These are phyloP conservation scores for Phytophthora aleatoria DNA, from an alignment of 352 stramenopile species.

Conservation along the genomic window DNA sequence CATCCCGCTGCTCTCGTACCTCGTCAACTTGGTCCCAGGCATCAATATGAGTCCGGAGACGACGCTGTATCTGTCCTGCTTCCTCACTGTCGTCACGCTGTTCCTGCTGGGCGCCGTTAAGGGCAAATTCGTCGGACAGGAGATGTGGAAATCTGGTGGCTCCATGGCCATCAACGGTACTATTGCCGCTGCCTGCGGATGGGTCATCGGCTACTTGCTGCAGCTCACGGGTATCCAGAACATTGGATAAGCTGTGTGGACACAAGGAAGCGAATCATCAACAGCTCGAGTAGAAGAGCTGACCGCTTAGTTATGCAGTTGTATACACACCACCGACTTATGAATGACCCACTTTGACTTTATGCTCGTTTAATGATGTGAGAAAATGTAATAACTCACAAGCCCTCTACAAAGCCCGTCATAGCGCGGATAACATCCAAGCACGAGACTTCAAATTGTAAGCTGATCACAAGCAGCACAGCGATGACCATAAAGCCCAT, in stretches of 20 bases:
- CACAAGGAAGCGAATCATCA: neutral
- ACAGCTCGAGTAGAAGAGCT: neutral
- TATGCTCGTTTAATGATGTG: neutral
- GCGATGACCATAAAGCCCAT: conserved; percentile 53
- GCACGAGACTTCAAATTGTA: conserved; percentile 55
- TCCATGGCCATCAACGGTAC: conserved; percentile 85
- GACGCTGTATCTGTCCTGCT: conserved; percentile 92
- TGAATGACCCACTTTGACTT: conserved; percentile 1
- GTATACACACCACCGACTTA: conserved; percentile 12
- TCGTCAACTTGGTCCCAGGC: conserved; percentile 83
- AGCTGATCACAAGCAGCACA: conserved; percentile 51
- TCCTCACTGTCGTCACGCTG: conserved; percentile 93
- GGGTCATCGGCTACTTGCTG: conserved; percentile 84
- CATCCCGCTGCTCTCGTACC: conserved; percentile 94
- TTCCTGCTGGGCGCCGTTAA: conserved; percentile 95
- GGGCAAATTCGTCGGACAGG: conserved; percentile 80
- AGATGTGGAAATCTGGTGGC: conserved; percentile 65
- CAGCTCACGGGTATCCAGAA: conserved; percentile 83
- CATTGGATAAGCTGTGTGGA: conserved; percentile 42
- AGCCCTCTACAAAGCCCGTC: conserved; percentile 61
- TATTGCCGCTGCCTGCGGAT: conserved; percentile 72
- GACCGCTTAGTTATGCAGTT: conserved; percentile 22
- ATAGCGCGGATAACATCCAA: conserved; percentile 66
- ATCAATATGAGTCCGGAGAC: conserved; percentile 62
- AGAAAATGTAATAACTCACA: conserved; percentile 16